Conservation (phyloP, 2,329 filamentous ascomycete species). For the Blastomyces silverae region DNA sequence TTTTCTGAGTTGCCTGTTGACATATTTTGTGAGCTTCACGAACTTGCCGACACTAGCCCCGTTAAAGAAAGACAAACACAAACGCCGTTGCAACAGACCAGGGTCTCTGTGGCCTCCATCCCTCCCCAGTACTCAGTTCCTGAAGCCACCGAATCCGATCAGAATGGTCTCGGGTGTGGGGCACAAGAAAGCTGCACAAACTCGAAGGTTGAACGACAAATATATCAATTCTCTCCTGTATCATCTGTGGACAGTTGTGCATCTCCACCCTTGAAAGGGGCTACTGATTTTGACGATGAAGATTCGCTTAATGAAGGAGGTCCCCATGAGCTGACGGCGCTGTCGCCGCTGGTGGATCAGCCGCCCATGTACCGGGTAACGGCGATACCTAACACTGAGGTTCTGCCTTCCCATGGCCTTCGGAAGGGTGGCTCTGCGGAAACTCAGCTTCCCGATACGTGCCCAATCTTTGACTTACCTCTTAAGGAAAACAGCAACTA, state of each 20-base stretch:
- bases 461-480: too few species aligned
- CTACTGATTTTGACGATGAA: neutral
- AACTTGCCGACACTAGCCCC: slow-evolving; percentile 5
- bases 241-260: neutral
- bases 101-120: neutral
- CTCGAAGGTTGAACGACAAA: neutral
- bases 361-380: too few species aligned
- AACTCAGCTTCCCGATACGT: neutral
- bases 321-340: neutral
- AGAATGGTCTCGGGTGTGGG: neutral
- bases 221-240: neutral
- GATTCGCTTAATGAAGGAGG: neutral
- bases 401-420: neutral
- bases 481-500: too few species aligned
- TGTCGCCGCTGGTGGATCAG: neutral
- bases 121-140: neutral
- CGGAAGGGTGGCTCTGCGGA: neutral
- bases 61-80: neutral
- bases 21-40: neutral
- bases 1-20: neutral
- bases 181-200: neutral
- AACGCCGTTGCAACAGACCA: neutral
- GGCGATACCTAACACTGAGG: too few species aligned
- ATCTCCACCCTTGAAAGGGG: neutral
- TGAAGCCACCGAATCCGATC: neutral